Evolutionary conservation across 2,329 filamentous ascomycete species (phyloP).

Genomic region (Graphilbum fragrans): DNA sequence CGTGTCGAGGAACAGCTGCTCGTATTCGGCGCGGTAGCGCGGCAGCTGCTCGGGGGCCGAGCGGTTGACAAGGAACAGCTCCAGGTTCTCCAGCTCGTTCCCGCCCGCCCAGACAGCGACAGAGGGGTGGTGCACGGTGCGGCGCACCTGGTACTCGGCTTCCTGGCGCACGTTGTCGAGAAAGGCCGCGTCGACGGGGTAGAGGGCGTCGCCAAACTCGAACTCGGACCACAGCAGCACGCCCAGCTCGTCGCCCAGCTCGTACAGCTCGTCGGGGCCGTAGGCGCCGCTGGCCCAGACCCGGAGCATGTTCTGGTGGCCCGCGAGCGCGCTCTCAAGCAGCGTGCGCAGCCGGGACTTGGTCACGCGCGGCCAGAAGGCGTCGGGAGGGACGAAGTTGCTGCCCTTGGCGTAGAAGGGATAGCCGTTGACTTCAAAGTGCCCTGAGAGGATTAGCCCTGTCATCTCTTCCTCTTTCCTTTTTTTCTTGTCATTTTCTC

Average conservation of each 20-base stretch:
- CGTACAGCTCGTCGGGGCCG: conserved; percentile 48
- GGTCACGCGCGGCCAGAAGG: conserved; percentile 50
- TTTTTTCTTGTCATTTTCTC: background rate
- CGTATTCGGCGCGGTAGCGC: conserved; percentile 37
- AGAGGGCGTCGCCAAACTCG: conserved; percentile 48
- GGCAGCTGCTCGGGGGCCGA: conserved; percentile 27
- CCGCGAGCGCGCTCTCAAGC: conserved; percentile 23
- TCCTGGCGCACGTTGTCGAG: conserved; percentile 43
- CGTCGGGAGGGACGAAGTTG: conserved; percentile 50
- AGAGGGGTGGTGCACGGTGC: conserved; percentile 48
- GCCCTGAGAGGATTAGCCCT: conserved; percentile 27
- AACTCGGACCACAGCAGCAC: conserved; percentile 53
- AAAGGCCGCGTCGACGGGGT: conserved; percentile 40
- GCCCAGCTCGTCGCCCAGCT: conserved; percentile 48
- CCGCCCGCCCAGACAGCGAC: conserved; percentile 39
- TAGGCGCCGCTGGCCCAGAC: conserved; percentile 51
- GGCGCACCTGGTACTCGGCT: conserved; percentile 46
- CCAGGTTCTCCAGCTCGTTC: conserved; percentile 48
- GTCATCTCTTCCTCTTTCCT: background rate
- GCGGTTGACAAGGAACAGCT: conserved; percentile 26
- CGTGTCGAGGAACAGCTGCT: conserved; percentile 42
- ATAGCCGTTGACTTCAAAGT: conserved; percentile 54
- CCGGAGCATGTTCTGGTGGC: conserved; percentile 53
- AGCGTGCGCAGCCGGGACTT: conserved; percentile 34
- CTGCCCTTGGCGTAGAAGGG: conserved; percentile 53